phyloP scores from a whole-genome alignment of 2,329 filamentous ascomycete species.

The Emydomyces testavorans region DNA sequence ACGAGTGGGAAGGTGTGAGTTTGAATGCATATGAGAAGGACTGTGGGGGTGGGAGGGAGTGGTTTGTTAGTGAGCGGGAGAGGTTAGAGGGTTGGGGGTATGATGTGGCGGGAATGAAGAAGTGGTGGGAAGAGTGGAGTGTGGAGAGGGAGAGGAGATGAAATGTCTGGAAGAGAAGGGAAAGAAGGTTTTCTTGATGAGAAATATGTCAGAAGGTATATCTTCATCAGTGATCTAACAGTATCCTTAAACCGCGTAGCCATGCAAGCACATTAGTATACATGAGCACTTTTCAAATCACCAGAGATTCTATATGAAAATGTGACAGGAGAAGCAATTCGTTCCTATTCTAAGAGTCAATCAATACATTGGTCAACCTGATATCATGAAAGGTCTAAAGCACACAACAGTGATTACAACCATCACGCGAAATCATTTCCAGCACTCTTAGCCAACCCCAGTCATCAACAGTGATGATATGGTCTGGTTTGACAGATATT shows the following conservation, averaged over 20 bases:
- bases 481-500: neutral
- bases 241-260: too few relatives aligned
- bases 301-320: too few relatives aligned
- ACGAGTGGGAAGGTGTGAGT: constrained; percentile 22
- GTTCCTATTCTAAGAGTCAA: too few relatives aligned
- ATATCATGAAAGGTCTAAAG: too few relatives aligned
- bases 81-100: constrained; percentile 16
- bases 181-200: neutral
- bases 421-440: neutral
- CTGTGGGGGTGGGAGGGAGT: constrained; percentile 17
- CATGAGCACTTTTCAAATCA: too few relatives aligned
- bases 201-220: neutral
- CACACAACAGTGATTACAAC: neutral
- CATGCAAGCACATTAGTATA: too few relatives aligned
- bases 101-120: constrained; percentile 16
- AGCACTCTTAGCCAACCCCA: neutral
- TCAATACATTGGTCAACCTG: too few relatives aligned
- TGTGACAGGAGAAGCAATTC: too few relatives aligned
- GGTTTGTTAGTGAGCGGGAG: constrained; percentile 19
- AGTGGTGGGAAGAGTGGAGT: constrained; percentile 18
- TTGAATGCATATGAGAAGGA: constrained; percentile 24
- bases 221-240: too few relatives aligned
- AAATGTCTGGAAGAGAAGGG: neutral
- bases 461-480: neutral
- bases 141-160: neutral